These are phyloP conservation scores for Platanus orientalis DNA, from an alignment of 164 flowering plant species.

Conservation along the genomic window DNA sequence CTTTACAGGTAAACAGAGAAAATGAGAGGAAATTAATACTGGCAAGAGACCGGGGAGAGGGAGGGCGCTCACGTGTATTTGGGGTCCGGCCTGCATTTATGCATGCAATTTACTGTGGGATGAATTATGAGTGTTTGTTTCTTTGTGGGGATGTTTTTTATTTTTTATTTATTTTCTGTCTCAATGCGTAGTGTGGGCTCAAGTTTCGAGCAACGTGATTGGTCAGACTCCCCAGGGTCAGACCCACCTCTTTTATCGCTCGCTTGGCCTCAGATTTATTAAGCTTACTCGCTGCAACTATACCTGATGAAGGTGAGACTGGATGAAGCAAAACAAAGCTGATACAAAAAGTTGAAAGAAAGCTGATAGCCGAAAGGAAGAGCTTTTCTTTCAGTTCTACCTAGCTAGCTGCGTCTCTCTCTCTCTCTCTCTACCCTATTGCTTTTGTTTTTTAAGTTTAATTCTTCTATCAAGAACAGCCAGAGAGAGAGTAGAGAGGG, in stretches of 20 bases:
- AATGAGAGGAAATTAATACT: constrained; percentile 1
- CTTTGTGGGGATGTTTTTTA: constrained; percentile 37
- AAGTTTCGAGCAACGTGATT: constrained; percentile 41
- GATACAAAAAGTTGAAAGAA: constrained; percentile 35
- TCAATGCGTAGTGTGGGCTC: constrained; percentile 37
- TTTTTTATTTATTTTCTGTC: no score
- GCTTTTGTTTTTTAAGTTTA: constrained; percentile 6
- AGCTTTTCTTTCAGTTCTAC: constrained; percentile 23
- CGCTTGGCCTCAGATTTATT: constrained; percentile 8
- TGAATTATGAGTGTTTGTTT: constrained; percentile 52
- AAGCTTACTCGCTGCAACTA: constrained; percentile 12
- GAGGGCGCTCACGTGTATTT: constrained; percentile 32
- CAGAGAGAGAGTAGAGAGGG: constrained; percentile 5
- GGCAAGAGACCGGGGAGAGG: not conserved
- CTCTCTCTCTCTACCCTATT: constrained; percentile 6
- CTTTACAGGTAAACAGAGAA: not conserved
- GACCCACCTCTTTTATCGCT: constrained; percentile 17
- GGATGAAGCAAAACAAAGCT: constrained; percentile 13
- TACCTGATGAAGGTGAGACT: constrained; percentile 24
- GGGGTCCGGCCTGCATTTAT: constrained; percentile 32
- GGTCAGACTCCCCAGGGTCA: constrained; percentile 28
- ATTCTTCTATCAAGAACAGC: constrained; percentile 1
- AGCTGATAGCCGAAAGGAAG: constrained; percentile 40
- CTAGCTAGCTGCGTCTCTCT: constrained; percentile 9
- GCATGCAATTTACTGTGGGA: constrained; percentile 49